A percentile compares a stretch with the other conserved stretches of the same genome.
Conservation (phyloP, 2,329 filamentous ascomycete species). For the Ustilaginoidea virens region DNA sequence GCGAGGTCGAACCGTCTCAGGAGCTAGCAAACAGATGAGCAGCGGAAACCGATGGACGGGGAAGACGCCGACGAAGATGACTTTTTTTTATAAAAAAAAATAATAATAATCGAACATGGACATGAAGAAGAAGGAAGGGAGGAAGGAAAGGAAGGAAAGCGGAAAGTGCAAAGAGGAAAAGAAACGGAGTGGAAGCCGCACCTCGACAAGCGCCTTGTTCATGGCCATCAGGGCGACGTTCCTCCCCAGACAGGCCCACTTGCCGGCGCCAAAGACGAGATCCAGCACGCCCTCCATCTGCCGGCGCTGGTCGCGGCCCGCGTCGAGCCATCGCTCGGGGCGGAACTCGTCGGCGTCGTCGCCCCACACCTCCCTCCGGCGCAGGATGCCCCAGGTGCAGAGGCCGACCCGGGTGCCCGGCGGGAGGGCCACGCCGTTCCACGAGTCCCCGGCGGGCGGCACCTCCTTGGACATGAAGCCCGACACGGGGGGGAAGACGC, state of each 20-base stretch:
- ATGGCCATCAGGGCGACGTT: constrained; percentile 23
- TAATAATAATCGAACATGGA: not conserved
- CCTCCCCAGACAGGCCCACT: constrained; percentile 23
- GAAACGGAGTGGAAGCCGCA: constrained; percentile 7
- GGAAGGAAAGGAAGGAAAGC: not conserved
- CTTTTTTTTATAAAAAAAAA: not conserved
- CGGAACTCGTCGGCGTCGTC: constrained; percentile 17
- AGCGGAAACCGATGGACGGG: too few relatives aligned
- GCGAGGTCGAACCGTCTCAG: constrained; percentile 16
- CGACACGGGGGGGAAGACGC: constrained; percentile 20
- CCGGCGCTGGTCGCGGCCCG: constrained; percentile 12
- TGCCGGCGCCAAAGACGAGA: constrained; percentile 22
- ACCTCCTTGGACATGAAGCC: constrained; percentile 22
- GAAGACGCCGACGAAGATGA: not conserved
- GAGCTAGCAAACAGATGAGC: constrained; percentile 12
- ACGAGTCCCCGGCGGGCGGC: constrained; percentile 14
- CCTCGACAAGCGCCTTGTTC: constrained; percentile 26
- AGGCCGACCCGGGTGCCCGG: constrained; percentile 17
- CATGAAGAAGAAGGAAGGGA: not conserved
- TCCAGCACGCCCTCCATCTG: constrained; percentile 22
- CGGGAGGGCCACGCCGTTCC: constrained; percentile 17
- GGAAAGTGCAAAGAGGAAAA: not conserved
- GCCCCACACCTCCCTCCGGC: constrained; percentile 19
- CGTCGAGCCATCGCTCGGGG: constrained; percentile 23
- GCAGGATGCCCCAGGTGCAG: constrained; percentile 20